Base-by-base conservation (phyloP, 352 stramenopile species). In the Aphanomyces euteiches region DNA sequence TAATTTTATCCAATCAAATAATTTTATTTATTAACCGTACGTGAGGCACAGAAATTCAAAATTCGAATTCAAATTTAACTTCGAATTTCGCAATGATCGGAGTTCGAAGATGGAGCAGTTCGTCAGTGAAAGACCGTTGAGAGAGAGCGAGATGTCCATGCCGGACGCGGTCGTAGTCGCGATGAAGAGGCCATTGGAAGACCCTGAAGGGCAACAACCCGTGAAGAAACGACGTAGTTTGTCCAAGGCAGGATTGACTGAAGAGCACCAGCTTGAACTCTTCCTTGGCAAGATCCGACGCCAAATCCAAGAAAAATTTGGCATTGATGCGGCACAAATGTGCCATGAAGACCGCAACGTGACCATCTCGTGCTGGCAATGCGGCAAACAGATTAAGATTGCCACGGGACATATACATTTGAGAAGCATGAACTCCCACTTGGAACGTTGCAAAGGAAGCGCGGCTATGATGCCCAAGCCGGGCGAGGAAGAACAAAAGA, bases 341-440 rank as follows among this genome's bases (percentile, higher is more conserved):
- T 34, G 28, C 28, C 28, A 66, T 53, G 58, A 21, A 15, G 58
- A 37, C 17, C 38, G 58, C 12, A 34, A 66, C 2, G 58, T 66
- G 28, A 38, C 58, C 17, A 66, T 66, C 34, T 15, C 58, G 58
- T 66, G 58, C 43, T 66, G 58, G 58, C 58, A 66, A 28, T 66
- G 58, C 43, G 58, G 58, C 38, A 66, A 66, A 37, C 38, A 59
- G 13, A 66, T 66, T 28, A 66, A 66, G 19, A 66, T 66, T 28
- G 58, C 58, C 10, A 66, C 58, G 19, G 58, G 58, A 56, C 58
- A 66, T 53, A 13, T 66, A 28, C 58, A 66, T 57, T 37, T 66
- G 38, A 19, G 58, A 19, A 66, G 58, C 28, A 15, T 66, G 13
- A 66, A 66, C 10, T 66, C 58, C 15, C 58, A 66, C 19, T 34